Percentiles rank a stretch among this genome's conserved stretches.
phyloP scores from a whole-genome alignment of 495 filamentous ascomycete genomes.

The Aspergillus cristatus region DNA sequence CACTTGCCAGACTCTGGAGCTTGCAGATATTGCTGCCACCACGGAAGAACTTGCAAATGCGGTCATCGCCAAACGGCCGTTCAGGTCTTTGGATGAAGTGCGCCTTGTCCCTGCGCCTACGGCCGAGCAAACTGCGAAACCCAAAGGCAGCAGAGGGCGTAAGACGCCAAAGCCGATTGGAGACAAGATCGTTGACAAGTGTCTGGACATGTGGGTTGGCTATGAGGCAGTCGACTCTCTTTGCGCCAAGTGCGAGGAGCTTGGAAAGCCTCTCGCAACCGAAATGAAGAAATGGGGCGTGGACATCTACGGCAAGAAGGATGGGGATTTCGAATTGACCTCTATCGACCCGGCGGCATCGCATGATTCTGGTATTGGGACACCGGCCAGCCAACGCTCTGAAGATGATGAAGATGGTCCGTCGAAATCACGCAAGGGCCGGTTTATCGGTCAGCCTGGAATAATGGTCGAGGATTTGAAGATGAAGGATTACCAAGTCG shows the following conservation, averaged over 20 bases:
- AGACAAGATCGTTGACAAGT: constrained; percentile 64
- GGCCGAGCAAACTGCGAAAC: constrained; percentile 31
- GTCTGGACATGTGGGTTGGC: constrained; percentile 60
- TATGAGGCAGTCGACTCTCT: constrained; percentile 74
- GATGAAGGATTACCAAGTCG: constrained; percentile 88
- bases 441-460: constrained; percentile 59
- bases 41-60: constrained; percentile 55
- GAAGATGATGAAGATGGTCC: constrained; percentile 44
- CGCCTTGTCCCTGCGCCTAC: constrained; percentile 46
- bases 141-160: constrained; percentile 38
- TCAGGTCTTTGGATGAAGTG: constrained; percentile 51
- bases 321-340: constrained; percentile 61
- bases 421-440: constrained; percentile 26
- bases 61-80: constrained; percentile 63
- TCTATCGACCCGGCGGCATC: constrained; percentile 40
- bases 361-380: constrained; percentile 68
- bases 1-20: constrained; percentile 56
- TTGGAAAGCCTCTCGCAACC: constrained; percentile 57
- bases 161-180: constrained; percentile 49
- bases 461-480: constrained; percentile 60
- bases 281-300: constrained; percentile 73
- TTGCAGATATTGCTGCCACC: constrained; percentile 68
- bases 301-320: constrained; percentile 57
- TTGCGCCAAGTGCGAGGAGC: constrained; percentile 57
- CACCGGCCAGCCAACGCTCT: constrained; percentile 47